phyloP scores from a whole-genome alignment of 2,329 filamentous ascomycete genomes.

The Ascochyta fabae region DNA sequence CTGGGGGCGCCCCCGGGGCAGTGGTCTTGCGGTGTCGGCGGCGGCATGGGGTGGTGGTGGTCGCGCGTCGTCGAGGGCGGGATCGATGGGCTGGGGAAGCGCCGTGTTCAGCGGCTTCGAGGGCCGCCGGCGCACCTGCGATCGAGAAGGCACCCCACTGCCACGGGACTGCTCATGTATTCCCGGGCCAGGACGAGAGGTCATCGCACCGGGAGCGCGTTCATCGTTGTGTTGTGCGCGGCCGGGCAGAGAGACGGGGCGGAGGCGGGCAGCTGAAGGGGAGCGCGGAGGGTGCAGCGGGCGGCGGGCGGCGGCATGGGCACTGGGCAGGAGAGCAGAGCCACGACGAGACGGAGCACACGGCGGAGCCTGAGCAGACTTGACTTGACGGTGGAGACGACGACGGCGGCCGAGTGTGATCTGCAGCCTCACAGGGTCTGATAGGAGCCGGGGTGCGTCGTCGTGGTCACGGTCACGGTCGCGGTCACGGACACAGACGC shows the following conservation, averaged over 20 bases:
- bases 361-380: too few species aligned
- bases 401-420: conserved; percentile 9
- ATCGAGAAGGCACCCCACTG: conserved; percentile 38
- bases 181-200: conserved; percentile 52
- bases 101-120: conserved; percentile 34
- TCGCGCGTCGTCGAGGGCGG: conserved; percentile 40
- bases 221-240: conserved; percentile 47
- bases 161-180: conserved; percentile 48
- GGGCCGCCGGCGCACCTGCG: conserved; percentile 37
- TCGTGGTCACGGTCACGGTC: conserved; percentile 1
- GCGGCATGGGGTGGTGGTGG: conserved; percentile 33
- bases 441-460: conserved; percentile 9
- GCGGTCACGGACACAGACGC: too few species aligned
- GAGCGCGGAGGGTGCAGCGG: conserved; percentile 6
- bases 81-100: conserved; percentile 43
- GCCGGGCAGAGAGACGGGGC: conserved; percentile 28
- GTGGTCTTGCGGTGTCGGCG: conserved; percentile 29
- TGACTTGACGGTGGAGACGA: neutral
- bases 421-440: conserved; percentile 17
- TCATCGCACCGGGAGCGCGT: conserved; percentile 51
- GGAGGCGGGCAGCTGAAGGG: conserved; percentile 17
- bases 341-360: too few species aligned
- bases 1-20: conserved; percentile 44
- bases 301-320: conserved; percentile 5
- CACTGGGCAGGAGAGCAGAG: neutral